These are phyloP conservation scores for Zoysia japonica DNA, from an alignment of 176 grass and related monocot species.

Conservation along the genomic window DNA sequence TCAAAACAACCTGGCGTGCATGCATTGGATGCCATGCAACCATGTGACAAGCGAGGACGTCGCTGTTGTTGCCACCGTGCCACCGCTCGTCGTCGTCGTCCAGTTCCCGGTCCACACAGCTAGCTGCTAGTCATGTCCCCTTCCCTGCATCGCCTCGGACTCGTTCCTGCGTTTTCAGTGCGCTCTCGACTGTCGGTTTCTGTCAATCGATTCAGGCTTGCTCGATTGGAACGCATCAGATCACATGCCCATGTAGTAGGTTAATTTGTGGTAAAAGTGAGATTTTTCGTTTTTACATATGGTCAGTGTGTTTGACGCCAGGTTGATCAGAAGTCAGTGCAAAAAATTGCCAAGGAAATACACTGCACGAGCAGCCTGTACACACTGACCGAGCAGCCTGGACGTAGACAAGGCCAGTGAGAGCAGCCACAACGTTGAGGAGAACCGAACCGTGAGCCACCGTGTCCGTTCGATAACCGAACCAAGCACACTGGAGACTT, in stretches of 20 bases:
- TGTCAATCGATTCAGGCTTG: background rate
- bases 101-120: background rate
- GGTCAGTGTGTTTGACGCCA: background rate
- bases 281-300: background rate
- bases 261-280: background rate
- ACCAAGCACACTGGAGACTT: no score
- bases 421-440: no score
- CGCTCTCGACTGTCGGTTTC: background rate
- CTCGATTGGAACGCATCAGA: background rate
- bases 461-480: no score
- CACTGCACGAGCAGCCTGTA: background rate
- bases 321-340: background rate
- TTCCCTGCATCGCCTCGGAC: no score
- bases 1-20: background rate
- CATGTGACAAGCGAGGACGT: background rate
- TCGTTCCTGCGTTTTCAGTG: no score
- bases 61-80: background rate
- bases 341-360: background rate
- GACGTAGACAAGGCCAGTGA: no score
- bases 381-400: no score
- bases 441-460: no score
- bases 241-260: background rate
- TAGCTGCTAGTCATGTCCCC: no score
- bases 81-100: background rate
- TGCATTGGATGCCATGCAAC: background rate